Conservation (phyloP, 768 basidiomycete species). For the Pleurotus cornucopiae region DNA sequence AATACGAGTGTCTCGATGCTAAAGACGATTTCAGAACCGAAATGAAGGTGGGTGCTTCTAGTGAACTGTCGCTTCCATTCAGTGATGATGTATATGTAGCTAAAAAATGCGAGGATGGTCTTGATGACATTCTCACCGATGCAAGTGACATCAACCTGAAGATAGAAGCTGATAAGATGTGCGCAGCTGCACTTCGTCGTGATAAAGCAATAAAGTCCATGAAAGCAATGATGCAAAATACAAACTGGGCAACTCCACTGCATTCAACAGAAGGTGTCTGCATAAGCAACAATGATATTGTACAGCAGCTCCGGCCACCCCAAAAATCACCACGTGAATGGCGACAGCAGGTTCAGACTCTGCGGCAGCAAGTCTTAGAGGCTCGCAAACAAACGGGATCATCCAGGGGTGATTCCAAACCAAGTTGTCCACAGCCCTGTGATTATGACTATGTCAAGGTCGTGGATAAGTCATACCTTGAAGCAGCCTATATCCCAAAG, state of each 20-base stretch:
- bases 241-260: neutral
- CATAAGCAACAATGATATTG: neutral
- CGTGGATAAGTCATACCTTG: conserved; percentile 3
- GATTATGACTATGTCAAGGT: neutral
- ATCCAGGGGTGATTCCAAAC: neutral
- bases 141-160: neutral
- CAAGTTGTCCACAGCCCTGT: too few relatives aligned
- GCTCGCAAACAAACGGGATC: neutral
- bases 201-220: neutral
- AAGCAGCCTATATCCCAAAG: neutral
- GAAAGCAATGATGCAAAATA: neutral
- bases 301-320: neutral
- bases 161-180: neutral
- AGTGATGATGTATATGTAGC: neutral
- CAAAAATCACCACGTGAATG: neutral
- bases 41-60: neutral
- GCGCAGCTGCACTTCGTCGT: neutral
- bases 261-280: neutral
- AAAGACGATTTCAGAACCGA: conserved; percentile 24
- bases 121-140: neutral
- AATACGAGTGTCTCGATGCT: conserved; percentile 33
- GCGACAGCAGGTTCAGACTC: neutral
- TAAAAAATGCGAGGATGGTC: neutral
- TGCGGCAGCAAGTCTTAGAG: neutral
- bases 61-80: neutral